These are phyloP conservation scores for Suillus cothurnatus DNA, from an alignment of 768 basidiomycete species.

Conservation along the genomic window DNA sequence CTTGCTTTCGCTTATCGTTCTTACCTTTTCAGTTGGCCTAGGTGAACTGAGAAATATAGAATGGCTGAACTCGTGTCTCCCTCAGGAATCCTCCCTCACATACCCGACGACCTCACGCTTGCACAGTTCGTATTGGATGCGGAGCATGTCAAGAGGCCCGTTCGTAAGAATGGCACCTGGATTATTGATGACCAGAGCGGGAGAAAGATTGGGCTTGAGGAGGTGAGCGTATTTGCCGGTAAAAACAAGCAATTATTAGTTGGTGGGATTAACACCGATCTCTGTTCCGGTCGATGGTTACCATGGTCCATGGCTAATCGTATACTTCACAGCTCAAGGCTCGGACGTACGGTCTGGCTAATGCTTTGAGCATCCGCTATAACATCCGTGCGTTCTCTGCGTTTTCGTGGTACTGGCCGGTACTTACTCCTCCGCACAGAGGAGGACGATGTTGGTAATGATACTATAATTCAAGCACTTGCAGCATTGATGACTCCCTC, in stretches of 20 bases:
- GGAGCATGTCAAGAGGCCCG: constrained; percentile 33
- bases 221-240: constrained; percentile 27
- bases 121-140: constrained; percentile 40
- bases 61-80: constrained; percentile 35
- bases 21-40: neutral
- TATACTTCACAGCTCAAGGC: constrained; percentile 32
- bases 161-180: constrained; percentile 35
- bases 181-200: constrained; percentile 45
- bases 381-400: constrained; percentile 32
- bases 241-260: neutral
- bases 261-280: neutral
- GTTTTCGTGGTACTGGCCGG: neutral
- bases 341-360: constrained; percentile 42
- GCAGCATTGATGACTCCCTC: neutral
- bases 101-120: constrained; percentile 42
- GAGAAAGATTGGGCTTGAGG: constrained; percentile 35
- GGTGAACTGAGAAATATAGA: neutral
- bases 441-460: constrained; percentile 43
- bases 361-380: constrained; percentile 36
- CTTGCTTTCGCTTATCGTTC: neutral
- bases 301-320: neutral
- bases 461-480: neutral
- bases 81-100: constrained; percentile 29
- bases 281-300: neutral
- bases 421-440: constrained; percentile 24